Evolutionary conservation across 2,329 filamentous ascomycete genomes (phyloP).

Genomic region (Ustilaginoidea virens): DNA sequence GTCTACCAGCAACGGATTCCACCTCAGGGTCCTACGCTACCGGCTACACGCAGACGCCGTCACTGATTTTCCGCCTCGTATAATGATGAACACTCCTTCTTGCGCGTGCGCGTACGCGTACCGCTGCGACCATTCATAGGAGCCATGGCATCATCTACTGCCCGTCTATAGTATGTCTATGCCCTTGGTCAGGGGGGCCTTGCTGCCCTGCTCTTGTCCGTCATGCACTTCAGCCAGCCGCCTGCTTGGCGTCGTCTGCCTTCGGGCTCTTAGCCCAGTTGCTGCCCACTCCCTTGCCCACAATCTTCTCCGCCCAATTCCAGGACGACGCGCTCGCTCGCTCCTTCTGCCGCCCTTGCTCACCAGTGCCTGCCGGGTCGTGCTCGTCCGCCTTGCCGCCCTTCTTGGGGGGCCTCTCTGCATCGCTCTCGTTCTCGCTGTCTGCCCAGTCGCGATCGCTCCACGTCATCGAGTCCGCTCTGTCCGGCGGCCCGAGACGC

Average conservation of each 20-base stretch:
- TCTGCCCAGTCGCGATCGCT: slow-evolving; percentile 50
- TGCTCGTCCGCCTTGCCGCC: background rate
- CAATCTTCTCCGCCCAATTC: slow-evolving; percentile 42
- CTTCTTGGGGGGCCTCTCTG: slow-evolving; percentile 11
- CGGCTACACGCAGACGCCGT: too few species aligned
- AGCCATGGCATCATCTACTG: too few species aligned
- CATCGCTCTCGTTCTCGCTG: slow-evolving; percentile 30
- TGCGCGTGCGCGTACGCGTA: too few species aligned
- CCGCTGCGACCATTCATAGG: too few species aligned
- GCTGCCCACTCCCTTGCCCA: slow-evolving; percentile 21
- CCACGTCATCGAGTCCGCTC: slow-evolving; percentile 44
- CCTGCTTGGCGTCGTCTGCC: background rate
- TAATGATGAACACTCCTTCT: too few species aligned
- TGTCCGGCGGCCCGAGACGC: slow-evolving; percentile 8
- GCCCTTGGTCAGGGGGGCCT: too few species aligned
- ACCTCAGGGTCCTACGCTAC: too few species aligned
- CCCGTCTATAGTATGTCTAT: too few species aligned
- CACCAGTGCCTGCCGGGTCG: background rate
- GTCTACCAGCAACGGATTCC: too few species aligned
- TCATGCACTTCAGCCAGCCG: too few species aligned
- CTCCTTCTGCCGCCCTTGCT: slow-evolving; percentile 7
- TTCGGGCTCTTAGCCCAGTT: slow-evolving; percentile 14
- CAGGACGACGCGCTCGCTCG: slow-evolving; percentile 17
- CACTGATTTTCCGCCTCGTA: too few species aligned
- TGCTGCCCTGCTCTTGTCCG: too few species aligned